phyloP scores from a whole-genome alignment of 805 yeast species.

The Candida corydali region DNA sequence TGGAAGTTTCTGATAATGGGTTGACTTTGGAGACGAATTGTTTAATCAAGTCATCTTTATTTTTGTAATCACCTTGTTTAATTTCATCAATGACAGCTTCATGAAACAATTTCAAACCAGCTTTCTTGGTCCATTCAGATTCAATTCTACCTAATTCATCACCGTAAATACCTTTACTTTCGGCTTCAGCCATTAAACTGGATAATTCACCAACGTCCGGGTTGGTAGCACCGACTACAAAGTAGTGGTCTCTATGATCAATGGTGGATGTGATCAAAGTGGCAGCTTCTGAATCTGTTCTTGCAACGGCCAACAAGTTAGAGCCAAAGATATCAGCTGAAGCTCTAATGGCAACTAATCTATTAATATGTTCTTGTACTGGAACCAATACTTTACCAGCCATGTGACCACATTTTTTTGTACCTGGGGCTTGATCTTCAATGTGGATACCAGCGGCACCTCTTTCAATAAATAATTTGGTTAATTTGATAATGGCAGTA shows the following conservation, averaged over 20 bases:
- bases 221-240: slow-evolving; percentile 86
- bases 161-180: slow-evolving; percentile 67
- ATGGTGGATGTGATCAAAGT: slow-evolving; percentile 90
- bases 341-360: slow-evolving; percentile 90
- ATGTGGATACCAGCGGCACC: slow-evolving; percentile 99
- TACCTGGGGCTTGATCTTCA: slow-evolving; percentile 98
- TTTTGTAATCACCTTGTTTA: slow-evolving; percentile 50
- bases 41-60: slow-evolving; percentile 60
- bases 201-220: slow-evolving; percentile 72
- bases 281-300: slow-evolving; percentile 98
- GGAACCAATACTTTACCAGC: slow-evolving; percentile 98
- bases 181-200: slow-evolving; percentile 78
- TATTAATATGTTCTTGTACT: slow-evolving; percentile 93
- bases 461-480: slow-evolving; percentile 92
- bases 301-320: slow-evolving; percentile 82
- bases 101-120: slow-evolving; percentile 83
- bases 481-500: slow-evolving; percentile 91
- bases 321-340: slow-evolving; percentile 92
- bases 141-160: slow-evolving; percentile 69
- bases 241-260: slow-evolving; percentile 92
- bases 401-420: slow-evolving; percentile 99
- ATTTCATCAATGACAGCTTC: slow-evolving; percentile 89
- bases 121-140: slow-evolving; percentile 74
- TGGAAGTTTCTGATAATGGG: slow-evolving; percentile 72
- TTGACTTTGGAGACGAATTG: slow-evolving; percentile 65